Evolutionary conservation across 2,329 filamentous ascomycete genomes (phyloP).

Genomic region (Claviceps purpurea): DNA sequence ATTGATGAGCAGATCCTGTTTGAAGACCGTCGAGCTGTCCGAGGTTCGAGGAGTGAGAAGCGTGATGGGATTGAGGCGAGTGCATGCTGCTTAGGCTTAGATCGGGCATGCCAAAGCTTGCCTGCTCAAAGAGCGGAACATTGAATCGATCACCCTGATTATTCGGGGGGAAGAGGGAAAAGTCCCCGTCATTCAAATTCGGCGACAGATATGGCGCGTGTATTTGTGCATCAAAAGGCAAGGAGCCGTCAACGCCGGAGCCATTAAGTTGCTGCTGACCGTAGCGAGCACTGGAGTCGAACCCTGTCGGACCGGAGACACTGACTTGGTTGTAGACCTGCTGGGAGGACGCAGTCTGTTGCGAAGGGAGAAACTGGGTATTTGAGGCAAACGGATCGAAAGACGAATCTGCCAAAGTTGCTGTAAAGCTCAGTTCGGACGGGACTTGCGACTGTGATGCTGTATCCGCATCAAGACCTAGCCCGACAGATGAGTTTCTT

Average conservation of each 20-base stretch:
- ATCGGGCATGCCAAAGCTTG: conserved; percentile 30
- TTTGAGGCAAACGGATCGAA: conserved; percentile 31
- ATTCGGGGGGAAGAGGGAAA: conserved; percentile 49
- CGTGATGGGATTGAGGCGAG: conserved; percentile 41
- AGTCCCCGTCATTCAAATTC: conserved; percentile 43
- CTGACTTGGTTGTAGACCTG: conserved; percentile 15
- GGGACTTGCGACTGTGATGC: conserved; percentile 24
- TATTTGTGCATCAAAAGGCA: conserved; percentile 28
- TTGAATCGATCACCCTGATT: conserved; percentile 44
- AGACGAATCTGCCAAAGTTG: conserved; percentile 17
- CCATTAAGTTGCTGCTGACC: conserved; percentile 26
- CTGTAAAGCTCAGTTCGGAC: conserved; percentile 18
- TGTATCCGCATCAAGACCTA: conserved; percentile 46
- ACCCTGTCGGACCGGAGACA: conserved; percentile 24
- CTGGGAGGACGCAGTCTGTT: conserved; percentile 23
- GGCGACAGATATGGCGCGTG: conserved; percentile 30
- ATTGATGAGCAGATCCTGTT: conserved; percentile 38
- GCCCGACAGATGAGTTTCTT: conserved; percentile 34
- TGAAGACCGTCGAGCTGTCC: conserved; percentile 35
- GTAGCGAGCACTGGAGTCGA: conserved; percentile 30
- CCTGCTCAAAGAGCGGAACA: conserved; percentile 44
- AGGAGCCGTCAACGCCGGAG: conserved; percentile 21
- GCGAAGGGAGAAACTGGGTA: conserved; percentile 36
- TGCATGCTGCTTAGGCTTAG: conserved; percentile 40
- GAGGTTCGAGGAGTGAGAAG: conserved; percentile 42